Evolutionary conservation across 2,329 filamentous ascomycete genomes (phyloP), one percentile per base, ranked within the genome.

Genomic region (Fusarium pseudocircinatum): DNA sequence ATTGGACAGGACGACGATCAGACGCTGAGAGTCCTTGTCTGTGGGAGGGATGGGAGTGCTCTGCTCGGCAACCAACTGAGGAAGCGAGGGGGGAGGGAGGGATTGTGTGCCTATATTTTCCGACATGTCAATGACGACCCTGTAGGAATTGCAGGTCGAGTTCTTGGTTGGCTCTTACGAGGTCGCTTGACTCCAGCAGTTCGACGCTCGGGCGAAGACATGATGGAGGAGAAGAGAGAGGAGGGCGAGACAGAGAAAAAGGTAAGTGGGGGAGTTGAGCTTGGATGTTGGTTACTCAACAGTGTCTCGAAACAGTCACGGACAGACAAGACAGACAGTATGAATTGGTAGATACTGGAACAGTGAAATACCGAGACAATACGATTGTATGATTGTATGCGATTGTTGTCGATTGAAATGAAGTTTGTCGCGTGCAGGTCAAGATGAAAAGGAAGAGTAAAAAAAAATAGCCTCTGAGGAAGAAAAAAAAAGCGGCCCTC

Each of bases 1-100:
- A 87, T 98, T 97, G 75, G 95, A 97, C 56, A 99, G 89, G 44
- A 99, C 95, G 61, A 99, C 96, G 75, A 99, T 97, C 75, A 99
- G 87, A 65, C 96, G 90, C 83, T 96, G 92, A 20, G 94, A 93
- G 83, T 97, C 93, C 84, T 97, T 98, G 84, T 99, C 96, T 77
- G 89, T 92, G 22, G 91, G 86, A 16, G 95, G 85, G 74, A 99
- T 97, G 32, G 96, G 92, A 18, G 91, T 88, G 80, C 96, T 93
- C 82, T 98, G 96, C 83, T 98, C 96, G 46, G 96, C 96, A 52
- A 97, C 94, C 58, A 99, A 90, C 81, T 96, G 93, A 13, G 96
- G 96, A 26, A 99, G 90, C 73, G 93, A 90, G 26, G 96, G 96
- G 61, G 96, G 95, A 67, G 96, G 96, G 69, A 97, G 93, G 63